Conservation (phyloP, 1,284 basidiomycete genomes). For the Microbotryomycetes sp. region DNA sequence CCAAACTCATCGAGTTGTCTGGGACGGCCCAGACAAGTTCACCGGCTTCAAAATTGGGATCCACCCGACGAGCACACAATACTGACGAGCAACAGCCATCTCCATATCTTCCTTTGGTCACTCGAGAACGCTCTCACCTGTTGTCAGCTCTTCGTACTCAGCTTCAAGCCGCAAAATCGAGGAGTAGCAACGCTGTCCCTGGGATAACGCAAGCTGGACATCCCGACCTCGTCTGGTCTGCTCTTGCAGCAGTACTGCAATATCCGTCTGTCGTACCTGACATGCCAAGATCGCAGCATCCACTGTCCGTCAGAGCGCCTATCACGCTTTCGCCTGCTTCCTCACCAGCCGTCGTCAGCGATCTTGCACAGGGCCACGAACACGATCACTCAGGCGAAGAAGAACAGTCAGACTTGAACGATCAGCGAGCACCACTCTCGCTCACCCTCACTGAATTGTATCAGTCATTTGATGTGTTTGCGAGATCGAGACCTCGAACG, state of each 20-base stretch:
- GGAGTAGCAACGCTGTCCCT: neutral
- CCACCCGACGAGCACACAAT: no score
- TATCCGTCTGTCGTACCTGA: conserved; percentile 22
- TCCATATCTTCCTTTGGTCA: conserved; percentile 26
- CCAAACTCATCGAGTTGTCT: neutral
- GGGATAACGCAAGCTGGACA: neutral
- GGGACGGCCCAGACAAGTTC: no score
- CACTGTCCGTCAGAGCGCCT: neutral
- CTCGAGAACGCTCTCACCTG: conserved; percentile 24
- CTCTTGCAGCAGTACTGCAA: conserved; percentile 14
- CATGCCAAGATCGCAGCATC: conserved; percentile 8
- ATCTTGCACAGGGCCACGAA: no score
- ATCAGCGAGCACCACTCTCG: conserved; percentile 7
- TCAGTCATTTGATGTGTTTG: conserved; percentile 14
- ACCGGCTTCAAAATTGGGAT: no score
- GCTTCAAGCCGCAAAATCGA: neutral
- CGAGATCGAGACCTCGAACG: conserved; percentile 12
- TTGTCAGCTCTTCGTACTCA: neutral
- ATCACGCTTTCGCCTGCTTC: neutral
- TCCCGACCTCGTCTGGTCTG: conserved; percentile 12
- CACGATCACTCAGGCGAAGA: neutral
- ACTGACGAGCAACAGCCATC: conserved; percentile 2
- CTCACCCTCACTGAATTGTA: conserved; percentile 19
- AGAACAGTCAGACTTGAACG: neutral
- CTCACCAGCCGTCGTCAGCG: no score